Base-by-base conservation (phyloP, 306 rosid species). In the Acmispon strigosus region DNA sequence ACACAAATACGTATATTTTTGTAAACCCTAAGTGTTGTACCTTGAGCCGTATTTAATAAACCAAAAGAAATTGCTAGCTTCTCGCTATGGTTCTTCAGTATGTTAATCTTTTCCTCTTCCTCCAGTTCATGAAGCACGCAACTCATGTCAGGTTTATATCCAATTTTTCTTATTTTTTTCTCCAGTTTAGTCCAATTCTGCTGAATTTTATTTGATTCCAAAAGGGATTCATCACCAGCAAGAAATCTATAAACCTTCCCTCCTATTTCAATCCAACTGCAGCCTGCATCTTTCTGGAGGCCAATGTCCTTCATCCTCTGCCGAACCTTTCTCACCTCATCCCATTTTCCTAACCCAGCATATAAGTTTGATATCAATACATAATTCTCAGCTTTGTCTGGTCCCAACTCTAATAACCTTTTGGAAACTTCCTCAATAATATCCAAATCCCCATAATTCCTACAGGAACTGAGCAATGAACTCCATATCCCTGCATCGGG, bases 21-120 rank as follows among this genome's bases (percentile, higher is more conserved):
- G 74, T 82, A 78, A 41, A 92, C 72, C 56, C 95, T 84, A 52
- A 92, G 19, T 1, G 89, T 84, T 18, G 90, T 66, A 41, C 92
- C 87, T 76, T 83, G 69, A 41, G 83, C 67, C 0, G 85, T 86
- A 72, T 76, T 87, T 61, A 86, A 80, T 42, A 92, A 73, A 41
- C 92, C 96, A 66, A 82, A 86, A 20, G 87, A 89, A 76, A 92
- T 80, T 62, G 96, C 96, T 65, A 89, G 89, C 86, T 92, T 90
- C 84, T 92, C 98, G 57, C 96, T 88, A 44, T 92, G 96, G 51
- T 76, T 83, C 62, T 74, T 78, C 49, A 90, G 79, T 20, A 82
- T 62, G 78, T 78, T 86, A 50, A 77, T 69, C 82, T 92, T 92
- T 75, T 88, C 94, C 55, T 70, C 85, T 66, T 92, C 86, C 53